Conservation (phyloP, 2,329 filamentous ascomycete species). For the Colletotrichum costaricense region DNA sequence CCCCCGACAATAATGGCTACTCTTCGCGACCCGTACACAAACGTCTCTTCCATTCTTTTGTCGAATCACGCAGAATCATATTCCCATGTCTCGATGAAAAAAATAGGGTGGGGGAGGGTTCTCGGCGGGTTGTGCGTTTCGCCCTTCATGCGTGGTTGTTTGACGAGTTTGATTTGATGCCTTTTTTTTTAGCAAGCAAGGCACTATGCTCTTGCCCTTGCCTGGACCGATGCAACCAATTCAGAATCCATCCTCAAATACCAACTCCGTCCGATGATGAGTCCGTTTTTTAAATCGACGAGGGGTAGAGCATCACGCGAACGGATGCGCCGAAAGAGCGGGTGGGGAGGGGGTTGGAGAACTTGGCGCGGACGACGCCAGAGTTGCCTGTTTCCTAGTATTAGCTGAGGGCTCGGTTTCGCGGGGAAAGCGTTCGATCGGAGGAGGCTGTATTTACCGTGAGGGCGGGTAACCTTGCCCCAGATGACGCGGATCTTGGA, state of each 20-base stretch:
- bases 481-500: constrained; percentile 99
- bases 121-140: constrained; percentile 37
- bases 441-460: constrained; percentile 72
- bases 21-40: constrained; percentile 28
- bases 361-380: constrained; percentile 97
- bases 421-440: background rate
- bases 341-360: constrained; percentile 94
- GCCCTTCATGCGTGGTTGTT: constrained; percentile 41
- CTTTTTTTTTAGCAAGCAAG: constrained; percentile 57
- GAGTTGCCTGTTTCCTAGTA: constrained; percentile 79
- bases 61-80: constrained; percentile 34
- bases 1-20: constrained; percentile 31
- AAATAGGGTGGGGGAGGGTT: constrained; percentile 37
- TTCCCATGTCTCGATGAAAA: constrained; percentile 31
- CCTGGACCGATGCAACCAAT: constrained; percentile 69
- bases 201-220: constrained; percentile 64
- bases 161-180: constrained; percentile 66
- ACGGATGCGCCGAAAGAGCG: constrained; percentile 97
- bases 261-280: constrained; percentile 66
- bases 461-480: constrained; percentile 96
- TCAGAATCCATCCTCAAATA: constrained; percentile 71
- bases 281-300: constrained; percentile 83
- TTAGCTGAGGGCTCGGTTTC: constrained; percentile 25
- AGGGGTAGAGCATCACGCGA: constrained; percentile 98
- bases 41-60: constrained; percentile 17